A percentile compares a stretch with the other conserved stretches of the same genome.
Evolutionary conservation across 495 filamentous ascomycete genomes (phyloP).

Genomic region (Penicillium cataractarum): DNA sequence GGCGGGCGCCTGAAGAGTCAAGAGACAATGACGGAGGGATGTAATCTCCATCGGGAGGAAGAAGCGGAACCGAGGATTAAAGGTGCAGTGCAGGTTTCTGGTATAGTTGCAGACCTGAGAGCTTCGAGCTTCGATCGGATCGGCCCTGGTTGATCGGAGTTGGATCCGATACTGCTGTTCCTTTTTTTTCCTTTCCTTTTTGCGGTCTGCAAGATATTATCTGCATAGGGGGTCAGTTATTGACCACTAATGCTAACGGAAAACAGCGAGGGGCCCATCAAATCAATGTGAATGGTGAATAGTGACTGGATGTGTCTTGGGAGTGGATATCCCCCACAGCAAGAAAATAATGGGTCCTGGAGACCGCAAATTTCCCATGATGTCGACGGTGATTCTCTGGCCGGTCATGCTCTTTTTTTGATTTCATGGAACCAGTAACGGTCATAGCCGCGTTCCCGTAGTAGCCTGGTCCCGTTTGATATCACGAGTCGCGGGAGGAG

Average conservation of each 20-base stretch:
- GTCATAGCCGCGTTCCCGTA: background rate
- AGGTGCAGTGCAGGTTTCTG: background rate
- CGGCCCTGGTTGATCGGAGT: background rate
- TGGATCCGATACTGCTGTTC: background rate
- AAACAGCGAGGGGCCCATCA: too few relatives aligned
- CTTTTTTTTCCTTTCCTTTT: background rate
- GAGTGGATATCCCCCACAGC: conserved; percentile 2
- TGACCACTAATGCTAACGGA: too few relatives aligned
- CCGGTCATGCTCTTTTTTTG: background rate
- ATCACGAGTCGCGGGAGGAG: background rate
- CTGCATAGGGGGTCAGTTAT: background rate
- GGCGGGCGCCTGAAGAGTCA: too few relatives aligned
- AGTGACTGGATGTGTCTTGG: background rate
- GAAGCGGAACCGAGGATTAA: conserved; percentile 8
- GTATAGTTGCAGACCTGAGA: background rate
- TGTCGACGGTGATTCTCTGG: background rate
- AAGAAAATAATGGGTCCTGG: conserved; percentile 1
- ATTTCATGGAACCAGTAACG: background rate
- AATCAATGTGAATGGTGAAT: background rate
- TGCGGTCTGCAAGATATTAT: background rate
- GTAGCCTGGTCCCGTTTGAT: background rate
- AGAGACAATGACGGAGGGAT: too few relatives aligned
- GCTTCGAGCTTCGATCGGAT: background rate
- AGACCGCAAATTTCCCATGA: background rate
- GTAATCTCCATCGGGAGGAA: too few relatives aligned